Evolutionary conservation across 2,329 filamentous ascomycete genomes (phyloP).

Genomic region (Beauveria pseudobassiana): DNA sequence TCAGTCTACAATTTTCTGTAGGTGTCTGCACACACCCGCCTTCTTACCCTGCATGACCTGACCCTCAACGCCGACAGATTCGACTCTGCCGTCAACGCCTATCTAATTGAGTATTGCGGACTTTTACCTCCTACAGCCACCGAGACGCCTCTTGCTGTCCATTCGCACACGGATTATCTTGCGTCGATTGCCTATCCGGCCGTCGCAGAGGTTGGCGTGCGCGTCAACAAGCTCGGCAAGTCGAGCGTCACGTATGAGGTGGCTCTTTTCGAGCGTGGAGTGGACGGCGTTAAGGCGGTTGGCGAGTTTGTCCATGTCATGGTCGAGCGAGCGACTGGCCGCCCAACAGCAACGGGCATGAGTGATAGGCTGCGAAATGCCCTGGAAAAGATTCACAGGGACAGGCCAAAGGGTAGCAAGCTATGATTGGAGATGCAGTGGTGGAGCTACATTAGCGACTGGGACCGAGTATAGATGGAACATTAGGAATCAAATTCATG

Average conservation of each 20-base stretch:
- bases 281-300: conserved; percentile 70
- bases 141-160: conserved; percentile 77
- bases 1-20: conserved; percentile 75
- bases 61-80: conserved; percentile 42
- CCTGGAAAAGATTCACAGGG: conserved; percentile 43
- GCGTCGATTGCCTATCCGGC: conserved; percentile 74
- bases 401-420: conserved; percentile 12
- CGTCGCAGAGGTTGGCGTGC: conserved; percentile 70
- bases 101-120: conserved; percentile 71
- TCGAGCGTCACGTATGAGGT: conserved; percentile 89
- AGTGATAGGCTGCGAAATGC: conserved; percentile 48
- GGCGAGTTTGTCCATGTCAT: conserved; percentile 85
- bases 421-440: not conserved
- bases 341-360: conserved; percentile 62
- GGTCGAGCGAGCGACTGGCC: conserved; percentile 65
- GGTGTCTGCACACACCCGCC: conserved; percentile 16
- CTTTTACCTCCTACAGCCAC: conserved; percentile 62
- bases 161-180: conserved; percentile 81
- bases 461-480: too few species aligned
- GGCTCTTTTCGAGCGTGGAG: conserved; percentile 70
- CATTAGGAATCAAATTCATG: too few species aligned
- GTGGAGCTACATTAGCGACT: too few species aligned
- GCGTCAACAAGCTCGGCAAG: conserved; percentile 76
- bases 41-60: not conserved
- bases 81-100: conserved; percentile 85